phyloP scores from a whole-genome alignment of 768 basidiomycete species.

The Goffeauzyma gilvescens region DNA sequence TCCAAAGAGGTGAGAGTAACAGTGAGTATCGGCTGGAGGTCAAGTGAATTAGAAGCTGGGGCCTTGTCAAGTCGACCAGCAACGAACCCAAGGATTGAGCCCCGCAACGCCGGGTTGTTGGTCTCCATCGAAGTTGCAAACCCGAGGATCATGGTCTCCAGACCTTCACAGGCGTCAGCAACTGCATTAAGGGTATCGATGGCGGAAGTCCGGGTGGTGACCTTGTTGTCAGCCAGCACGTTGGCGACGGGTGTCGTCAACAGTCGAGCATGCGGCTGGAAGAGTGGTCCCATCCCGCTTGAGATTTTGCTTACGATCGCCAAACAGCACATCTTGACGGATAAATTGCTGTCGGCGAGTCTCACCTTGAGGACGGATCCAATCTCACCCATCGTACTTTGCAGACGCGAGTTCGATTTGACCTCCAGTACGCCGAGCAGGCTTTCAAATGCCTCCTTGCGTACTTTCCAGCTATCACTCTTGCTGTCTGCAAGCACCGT shows the following conservation, averaged over 20 bases:
- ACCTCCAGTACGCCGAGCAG: constrained; percentile 70
- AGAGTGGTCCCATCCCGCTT: constrained; percentile 81
- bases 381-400: constrained; percentile 87
- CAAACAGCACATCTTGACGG: constrained; percentile 72
- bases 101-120: constrained; percentile 64
- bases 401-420: constrained; percentile 77
- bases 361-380: constrained; percentile 70
- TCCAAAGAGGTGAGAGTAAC: constrained; percentile 61
- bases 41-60: constrained; percentile 38
- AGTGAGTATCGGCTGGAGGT: constrained; percentile 50
- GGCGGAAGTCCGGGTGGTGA: constrained; percentile 59
- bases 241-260: constrained; percentile 59
- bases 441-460: constrained; percentile 82
- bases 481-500: constrained; percentile 64
- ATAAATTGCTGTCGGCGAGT: constrained; percentile 79
- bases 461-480: constrained; percentile 88
- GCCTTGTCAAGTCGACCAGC: constrained; percentile 32
- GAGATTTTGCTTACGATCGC: constrained; percentile 81
- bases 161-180: constrained; percentile 58
- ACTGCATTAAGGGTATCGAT: constrained; percentile 63
- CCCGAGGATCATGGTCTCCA: constrained; percentile 64
- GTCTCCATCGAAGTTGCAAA: constrained; percentile 65
- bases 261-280: constrained; percentile 69
- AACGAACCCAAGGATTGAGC: constrained; percentile 32
- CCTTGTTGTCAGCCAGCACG: constrained; percentile 83